Evolutionary conservation across 164 flowering plant genomes (phyloP).

Genomic region (Annona squamosa): DNA sequence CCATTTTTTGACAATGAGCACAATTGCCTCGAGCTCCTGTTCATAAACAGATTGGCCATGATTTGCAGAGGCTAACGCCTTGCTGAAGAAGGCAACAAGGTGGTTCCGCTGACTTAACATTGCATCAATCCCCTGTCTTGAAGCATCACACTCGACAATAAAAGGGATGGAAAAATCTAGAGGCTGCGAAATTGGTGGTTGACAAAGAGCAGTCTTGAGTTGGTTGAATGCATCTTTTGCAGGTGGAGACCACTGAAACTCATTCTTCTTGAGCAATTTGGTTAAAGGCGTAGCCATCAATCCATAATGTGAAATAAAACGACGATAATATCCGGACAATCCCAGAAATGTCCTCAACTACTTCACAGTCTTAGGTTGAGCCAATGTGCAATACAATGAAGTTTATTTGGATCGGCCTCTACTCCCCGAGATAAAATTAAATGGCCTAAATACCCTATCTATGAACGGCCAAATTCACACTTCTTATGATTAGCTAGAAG

Average conservation of each 20-base stretch:
- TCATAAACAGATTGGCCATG: no score
- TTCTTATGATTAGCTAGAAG: no score
- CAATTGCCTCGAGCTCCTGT: no score
- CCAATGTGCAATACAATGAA: background rate
- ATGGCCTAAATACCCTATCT: slow-evolving; percentile 1
- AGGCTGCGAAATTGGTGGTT: background rate
- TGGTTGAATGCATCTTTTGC: background rate
- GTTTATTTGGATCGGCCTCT: background rate
- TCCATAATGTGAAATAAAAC: background rate
- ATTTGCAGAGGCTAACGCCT: no score
- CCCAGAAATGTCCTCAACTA: background rate
- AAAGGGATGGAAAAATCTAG: no score
- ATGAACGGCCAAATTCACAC: background rate
- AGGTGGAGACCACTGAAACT: background rate
- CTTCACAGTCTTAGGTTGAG: background rate
- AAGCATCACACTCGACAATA: no score
- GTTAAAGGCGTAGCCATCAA: background rate
- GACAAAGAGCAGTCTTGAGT: background rate
- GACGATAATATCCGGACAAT: background rate
- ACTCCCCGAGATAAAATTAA: background rate
- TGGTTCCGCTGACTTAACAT: no score
- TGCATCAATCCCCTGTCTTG: no score
- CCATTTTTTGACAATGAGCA: no score
- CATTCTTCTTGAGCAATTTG: background rate
- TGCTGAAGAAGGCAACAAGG: no score